A percentile compares a stretch with the other conserved stretches of the same genome.
Evolutionary conservation across 345 rosid genomes (phyloP).

Genomic region (Stellera chamaejasme): DNA sequence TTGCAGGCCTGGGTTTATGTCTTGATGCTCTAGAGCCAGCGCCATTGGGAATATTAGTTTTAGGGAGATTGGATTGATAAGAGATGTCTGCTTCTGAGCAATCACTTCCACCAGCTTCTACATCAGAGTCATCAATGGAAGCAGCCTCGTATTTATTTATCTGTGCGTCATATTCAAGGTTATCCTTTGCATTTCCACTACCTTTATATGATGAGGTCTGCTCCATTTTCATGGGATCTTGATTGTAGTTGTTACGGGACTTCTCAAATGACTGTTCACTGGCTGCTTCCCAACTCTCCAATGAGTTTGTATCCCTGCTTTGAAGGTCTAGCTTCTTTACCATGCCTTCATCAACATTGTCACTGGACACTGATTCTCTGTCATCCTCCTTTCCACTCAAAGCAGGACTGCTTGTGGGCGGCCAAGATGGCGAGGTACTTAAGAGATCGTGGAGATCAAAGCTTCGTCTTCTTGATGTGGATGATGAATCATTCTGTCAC

Average conservation of each 20-base stretch:
- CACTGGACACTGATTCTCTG: conserved; percentile 44
- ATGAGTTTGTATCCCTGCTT: conserved; percentile 29
- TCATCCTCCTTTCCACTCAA: conserved; percentile 40
- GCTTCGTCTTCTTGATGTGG: conserved; percentile 51
- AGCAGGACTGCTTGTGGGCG: conserved; percentile 35
- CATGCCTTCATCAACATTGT: conserved; percentile 69
- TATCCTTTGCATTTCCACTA: conserved; percentile 32
- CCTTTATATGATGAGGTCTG: conserved; percentile 9
- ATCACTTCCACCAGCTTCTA: conserved; percentile 60
- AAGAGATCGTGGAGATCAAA: conserved; percentile 62
- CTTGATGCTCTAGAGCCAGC: conserved; percentile 44
- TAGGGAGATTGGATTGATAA: conserved; percentile 52
- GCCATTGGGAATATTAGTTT: conserved; percentile 29
- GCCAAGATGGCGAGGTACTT: conserved; percentile 54
- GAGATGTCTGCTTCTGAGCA: conserved; percentile 61
- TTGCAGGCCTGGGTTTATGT: conserved; percentile 34
- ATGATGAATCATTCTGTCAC: conserved; percentile 30
- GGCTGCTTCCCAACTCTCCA: conserved; percentile 27
- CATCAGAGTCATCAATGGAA: conserved; percentile 50
- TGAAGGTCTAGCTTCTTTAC: conserved; percentile 40
- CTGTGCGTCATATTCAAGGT: conserved; percentile 39
- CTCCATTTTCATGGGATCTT: conserved; percentile 31
- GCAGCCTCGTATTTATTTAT: conserved; percentile 25
- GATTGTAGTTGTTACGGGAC: conserved; percentile 14
- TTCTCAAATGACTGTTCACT: conserved; percentile 30